Evolutionary conservation across 164 flowering plant genomes (phyloP).

Genomic region (Akebia trifoliata): DNA sequence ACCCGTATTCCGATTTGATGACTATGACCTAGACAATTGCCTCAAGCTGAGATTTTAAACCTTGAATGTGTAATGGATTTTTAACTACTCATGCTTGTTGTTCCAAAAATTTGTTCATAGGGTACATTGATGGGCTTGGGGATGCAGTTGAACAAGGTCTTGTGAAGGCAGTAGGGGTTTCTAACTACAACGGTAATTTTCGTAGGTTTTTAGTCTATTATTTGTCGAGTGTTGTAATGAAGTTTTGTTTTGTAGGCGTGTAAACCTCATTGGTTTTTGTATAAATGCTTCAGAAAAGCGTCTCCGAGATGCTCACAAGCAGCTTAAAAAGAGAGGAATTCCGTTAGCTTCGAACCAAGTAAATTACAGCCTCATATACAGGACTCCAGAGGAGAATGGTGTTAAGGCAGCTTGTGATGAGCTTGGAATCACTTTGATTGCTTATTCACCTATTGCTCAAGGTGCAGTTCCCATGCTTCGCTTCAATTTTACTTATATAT

Average conservation of each 20-base stretch:
- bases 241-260: no score
- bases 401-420: constrained; percentile 96
- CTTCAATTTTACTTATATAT: no score
- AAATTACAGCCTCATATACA: constrained; percentile 91
- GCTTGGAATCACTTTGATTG: constrained; percentile 88
- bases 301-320: constrained; percentile 72
- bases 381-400: constrained; percentile 88
- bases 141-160: constrained; percentile 98
- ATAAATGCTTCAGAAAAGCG: constrained; percentile 55
- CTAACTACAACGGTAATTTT: constrained; percentile 76
- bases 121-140: constrained; percentile 89
- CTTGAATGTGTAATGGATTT: no score
- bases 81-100: not conserved
- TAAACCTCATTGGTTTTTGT: no score
- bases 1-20: no score
- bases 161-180: constrained; percentile 97
- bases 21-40: no score
- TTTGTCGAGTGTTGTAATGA: no score
- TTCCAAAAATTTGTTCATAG: constrained; percentile 40
- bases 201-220: not conserved
- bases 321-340: constrained; percentile 78
- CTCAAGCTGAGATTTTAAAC: no score
- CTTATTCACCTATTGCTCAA: constrained; percentile 97
- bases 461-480: constrained; percentile 34
- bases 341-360: constrained; percentile 97